Percentiles rank a stretch among this genome's conserved stretches.
Conservation (phyloP, 805 yeast genomes). For the Lipomyces starkeyi region DNA sequence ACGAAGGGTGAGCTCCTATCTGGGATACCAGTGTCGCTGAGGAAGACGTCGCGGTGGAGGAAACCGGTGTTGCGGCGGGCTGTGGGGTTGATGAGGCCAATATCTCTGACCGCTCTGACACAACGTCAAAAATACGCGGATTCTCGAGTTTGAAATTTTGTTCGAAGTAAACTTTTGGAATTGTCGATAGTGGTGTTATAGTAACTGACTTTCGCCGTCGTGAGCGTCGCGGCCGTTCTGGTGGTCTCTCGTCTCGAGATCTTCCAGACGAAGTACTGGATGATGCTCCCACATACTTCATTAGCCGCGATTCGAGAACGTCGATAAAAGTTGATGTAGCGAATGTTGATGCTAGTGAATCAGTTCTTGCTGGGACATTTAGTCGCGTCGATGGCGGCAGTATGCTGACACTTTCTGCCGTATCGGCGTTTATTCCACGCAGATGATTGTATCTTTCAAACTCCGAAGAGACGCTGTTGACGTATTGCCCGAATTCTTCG, state of each 20-base stretch:
- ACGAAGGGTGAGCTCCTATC: slow-evolving; percentile 30
- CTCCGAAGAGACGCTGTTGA: slow-evolving; percentile 52
- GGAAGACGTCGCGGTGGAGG: slow-evolving; percentile 15
- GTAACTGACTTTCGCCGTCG: slow-evolving; percentile 19
- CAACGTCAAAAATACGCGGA: slow-evolving; percentile 80
- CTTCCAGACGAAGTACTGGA: background rate
- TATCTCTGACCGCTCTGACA: slow-evolving; percentile 64
- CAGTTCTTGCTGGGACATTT: slow-evolving; percentile 23
- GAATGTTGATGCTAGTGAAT: slow-evolving; percentile 16
- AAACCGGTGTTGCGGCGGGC: slow-evolving; percentile 25
- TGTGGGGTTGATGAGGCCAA: slow-evolving; percentile 33
- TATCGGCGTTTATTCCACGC: slow-evolving; percentile 8
- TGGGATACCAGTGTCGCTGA: slow-evolving; percentile 5
- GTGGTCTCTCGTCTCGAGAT: background rate
- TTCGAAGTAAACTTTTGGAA: slow-evolving; percentile 75
- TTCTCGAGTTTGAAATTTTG: slow-evolving; percentile 81
- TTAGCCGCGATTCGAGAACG: slow-evolving; percentile 19
- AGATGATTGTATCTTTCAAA: slow-evolving; percentile 46
- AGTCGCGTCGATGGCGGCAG: background rate
- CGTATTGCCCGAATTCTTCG: slow-evolving; percentile 53
- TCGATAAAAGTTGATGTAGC: slow-evolving; percentile 22
- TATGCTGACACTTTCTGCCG: background rate
- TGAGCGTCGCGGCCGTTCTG: background rate
- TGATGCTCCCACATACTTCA: slow-evolving; percentile 9
- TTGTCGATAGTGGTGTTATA: slow-evolving; percentile 48